Conservation (phyloP, 257 asterid genomes). For the Datura wrightii region DNA sequence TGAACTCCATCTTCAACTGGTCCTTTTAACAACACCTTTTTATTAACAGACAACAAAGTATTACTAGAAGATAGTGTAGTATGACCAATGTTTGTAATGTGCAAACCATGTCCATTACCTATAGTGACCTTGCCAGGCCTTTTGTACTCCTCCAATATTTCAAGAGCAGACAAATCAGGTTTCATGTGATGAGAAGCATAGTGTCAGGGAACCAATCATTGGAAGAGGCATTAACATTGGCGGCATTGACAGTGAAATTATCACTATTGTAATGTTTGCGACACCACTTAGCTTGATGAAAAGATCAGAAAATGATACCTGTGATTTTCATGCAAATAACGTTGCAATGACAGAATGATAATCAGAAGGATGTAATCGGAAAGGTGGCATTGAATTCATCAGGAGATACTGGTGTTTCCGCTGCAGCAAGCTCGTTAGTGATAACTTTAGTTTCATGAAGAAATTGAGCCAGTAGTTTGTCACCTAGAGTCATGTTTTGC, state of each 20-base stretch:
- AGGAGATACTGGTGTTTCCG: background rate
- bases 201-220: background rate
- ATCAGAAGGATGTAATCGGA: background rate
- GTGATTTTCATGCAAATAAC: background rate
- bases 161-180: constrained; percentile 7
- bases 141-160: constrained; percentile 12
- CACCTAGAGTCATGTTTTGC: background rate
- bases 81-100: background rate
- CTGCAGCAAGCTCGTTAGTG: background rate
- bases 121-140: background rate
- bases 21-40: background rate
- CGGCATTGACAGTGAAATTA: background rate
- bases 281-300: background rate
- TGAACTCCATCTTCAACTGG: background rate
- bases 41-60: constrained; percentile 3
- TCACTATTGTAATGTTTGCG: background rate
- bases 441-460: background rate
- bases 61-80: background rate
- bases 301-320: background rate
- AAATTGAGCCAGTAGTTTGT: constrained; percentile 7
- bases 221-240: constrained; percentile 4
- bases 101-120: constrained; percentile 2
- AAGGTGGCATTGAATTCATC: background rate
- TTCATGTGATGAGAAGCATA: constrained; percentile 8
- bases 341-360: background rate